A percentile compares a stretch with the other conserved stretches of the same genome.
Conservation (phyloP, 1,139 yeast species). For the Pichia sp. region DNA sequence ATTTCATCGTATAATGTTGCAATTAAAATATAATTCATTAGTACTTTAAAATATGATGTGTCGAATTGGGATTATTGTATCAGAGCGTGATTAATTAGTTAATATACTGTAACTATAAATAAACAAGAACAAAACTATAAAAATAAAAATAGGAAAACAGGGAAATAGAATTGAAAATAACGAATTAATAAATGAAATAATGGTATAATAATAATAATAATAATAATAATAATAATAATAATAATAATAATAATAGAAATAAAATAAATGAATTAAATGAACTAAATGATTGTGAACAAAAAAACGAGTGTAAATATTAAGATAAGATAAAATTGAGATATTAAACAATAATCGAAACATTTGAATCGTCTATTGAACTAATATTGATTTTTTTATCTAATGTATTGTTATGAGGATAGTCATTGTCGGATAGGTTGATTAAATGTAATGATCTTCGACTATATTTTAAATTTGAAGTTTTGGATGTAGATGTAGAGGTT, state of each 20-base stretch:
- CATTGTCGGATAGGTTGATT: neutral
- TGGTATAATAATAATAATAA: neutral
- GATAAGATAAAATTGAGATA: neutral
- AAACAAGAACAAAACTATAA: too few relatives aligned
- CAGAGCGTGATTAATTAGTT: too few relatives aligned
- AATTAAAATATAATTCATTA: too few relatives aligned
- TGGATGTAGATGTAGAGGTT: neutral
- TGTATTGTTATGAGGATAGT: neutral
- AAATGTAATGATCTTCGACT: neutral
- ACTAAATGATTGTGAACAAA: neutral
- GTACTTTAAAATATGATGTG: too few relatives aligned
- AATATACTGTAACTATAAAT: too few relatives aligned
- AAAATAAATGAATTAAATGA: neutral
- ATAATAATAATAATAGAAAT: neutral
- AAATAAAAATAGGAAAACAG: too few relatives aligned
- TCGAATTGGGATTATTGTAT: too few relatives aligned
- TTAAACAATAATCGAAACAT: neutral
- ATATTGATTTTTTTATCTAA: neutral
- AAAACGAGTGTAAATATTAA: neutral
- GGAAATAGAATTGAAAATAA: too few relatives aligned
- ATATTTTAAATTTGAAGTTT: slow-evolving; percentile 1
- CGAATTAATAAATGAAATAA: neutral
- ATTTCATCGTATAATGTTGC: too few relatives aligned
- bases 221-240: neutral
- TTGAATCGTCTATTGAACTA: neutral